Percentiles rank a stretch among this genome's conserved stretches.
Evolutionary conservation across 2,329 filamentous ascomycete genomes (phyloP).

Genomic region (Fusarium liriodendri): DNA sequence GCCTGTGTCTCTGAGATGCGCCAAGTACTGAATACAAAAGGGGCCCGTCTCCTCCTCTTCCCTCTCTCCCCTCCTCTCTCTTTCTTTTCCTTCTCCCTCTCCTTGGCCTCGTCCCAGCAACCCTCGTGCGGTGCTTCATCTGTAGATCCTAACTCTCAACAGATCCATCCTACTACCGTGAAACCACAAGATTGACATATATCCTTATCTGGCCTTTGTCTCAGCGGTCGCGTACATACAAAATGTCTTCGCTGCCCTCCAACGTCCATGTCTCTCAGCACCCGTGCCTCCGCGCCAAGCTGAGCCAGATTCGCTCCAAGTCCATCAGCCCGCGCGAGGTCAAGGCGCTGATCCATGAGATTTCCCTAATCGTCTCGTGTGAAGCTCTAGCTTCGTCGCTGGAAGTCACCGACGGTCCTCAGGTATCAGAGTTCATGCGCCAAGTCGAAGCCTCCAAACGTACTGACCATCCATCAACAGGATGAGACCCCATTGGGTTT

Average conservation of each 20-base stretch:
- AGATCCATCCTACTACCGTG: neutral
- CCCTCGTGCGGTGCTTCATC: slow-evolving; percentile 35
- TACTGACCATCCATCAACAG: slow-evolving; percentile 54
- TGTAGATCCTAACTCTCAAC: slow-evolving; percentile 19
- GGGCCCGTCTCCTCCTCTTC: slow-evolving; percentile 7
- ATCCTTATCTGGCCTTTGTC: neutral
- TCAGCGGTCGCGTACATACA: slow-evolving; percentile 3
- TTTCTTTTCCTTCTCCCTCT: slow-evolving; percentile 32
- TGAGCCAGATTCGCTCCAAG: slow-evolving; percentile 86
- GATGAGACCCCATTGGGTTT: slow-evolving; percentile 83
- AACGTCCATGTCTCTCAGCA: slow-evolving; percentile 85
- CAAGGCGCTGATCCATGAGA: slow-evolving; percentile 86
- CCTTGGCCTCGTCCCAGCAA: slow-evolving; percentile 43
- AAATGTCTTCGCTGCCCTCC: slow-evolving; percentile 59
- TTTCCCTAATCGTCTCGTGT: slow-evolving; percentile 82
- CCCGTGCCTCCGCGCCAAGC: slow-evolving; percentile 87
- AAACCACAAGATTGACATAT: neutral
- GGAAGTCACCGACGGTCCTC: slow-evolving; percentile 66
- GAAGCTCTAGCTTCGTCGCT: slow-evolving; percentile 80
- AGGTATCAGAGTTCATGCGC: slow-evolving; percentile 60
- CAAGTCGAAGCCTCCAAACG: neutral
- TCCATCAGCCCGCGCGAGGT: slow-evolving; percentile 78
- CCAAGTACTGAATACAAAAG: slow-evolving; percentile 30
- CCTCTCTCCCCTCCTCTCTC: slow-evolving; percentile 13
- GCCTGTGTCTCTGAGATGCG: slow-evolving; percentile 17